Base-by-base conservation (phyloP, 441 rosid species). In the Flueggea neowawraea region DNA sequence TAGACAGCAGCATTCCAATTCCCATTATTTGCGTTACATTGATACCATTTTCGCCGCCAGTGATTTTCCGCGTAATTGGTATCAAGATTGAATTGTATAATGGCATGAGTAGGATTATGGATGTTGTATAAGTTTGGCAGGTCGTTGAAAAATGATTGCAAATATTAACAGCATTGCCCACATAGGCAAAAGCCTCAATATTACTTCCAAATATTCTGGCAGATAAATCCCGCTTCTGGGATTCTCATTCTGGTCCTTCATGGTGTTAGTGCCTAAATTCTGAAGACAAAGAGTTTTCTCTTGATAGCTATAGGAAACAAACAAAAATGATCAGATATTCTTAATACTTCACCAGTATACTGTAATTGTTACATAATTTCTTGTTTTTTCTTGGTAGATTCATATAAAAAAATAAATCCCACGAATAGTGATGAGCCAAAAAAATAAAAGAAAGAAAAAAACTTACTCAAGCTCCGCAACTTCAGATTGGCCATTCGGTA, bases 101-200 rank as follows among this genome's bases (percentile, higher is more conserved):
- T 2, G 98, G 97, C 96, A 90, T 87, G 15, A 90, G 69, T 57
- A 90, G 83, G 70, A 94, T 85, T 64, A 94, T 85, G 12, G 98
- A 94, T 16, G 88, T 41, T 16, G 97, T 87, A 22, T 22, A 93
- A 2, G 98, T n/a, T 71, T 93, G 0, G 87, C 80, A 0, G 97
- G 98, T 61, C 80, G 98, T 52, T 87, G 93, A 71, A 90, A 93
- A 64, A 93, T 87, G 51, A 90, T 86, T 0, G 97, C 96, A 64
- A 90, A 93, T 83, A 83, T 82, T 1, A 93, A 85, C n/a, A 93
- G 97, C 89, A 83, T 85, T 54, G 84, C 75, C 98, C 98, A 90
- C 50, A 94, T 87, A 5, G 98, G 98, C 63, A 90, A 53, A 44
- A 94, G 82, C 62, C 91, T 75, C 11, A 83, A 60, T 12, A 90